These are phyloP conservation scores for Botrytis galanthina DNA, from an alignment of 2,329 filamentous ascomycete species.

Conservation along the genomic window DNA sequence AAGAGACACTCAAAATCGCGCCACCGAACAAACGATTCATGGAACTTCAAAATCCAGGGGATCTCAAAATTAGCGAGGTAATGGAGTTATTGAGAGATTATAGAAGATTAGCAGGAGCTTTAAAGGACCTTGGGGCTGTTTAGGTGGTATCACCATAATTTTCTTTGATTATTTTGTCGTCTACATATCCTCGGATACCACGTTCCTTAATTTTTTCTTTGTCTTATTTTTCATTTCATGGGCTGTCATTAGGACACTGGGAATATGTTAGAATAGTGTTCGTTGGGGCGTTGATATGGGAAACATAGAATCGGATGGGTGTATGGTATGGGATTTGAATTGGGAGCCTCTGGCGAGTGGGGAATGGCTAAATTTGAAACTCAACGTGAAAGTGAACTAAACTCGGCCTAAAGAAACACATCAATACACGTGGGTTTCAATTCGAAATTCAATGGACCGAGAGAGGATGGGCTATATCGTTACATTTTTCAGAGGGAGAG, in stretches of 20 bases:
- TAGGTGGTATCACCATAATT: slow-evolving; percentile 21
- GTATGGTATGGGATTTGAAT: slow-evolving; percentile 6
- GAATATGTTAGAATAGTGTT: not conserved
- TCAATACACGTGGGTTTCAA: not conserved
- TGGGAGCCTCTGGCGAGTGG: not conserved
- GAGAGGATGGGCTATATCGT: not conserved
- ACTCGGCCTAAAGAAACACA: not conserved
- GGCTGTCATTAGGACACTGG: not conserved
- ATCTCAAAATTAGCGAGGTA: slow-evolving; percentile 72
- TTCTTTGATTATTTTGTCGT: slow-evolving; percentile 7
- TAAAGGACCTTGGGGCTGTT: slow-evolving; percentile 63
- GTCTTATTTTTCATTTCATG: not conserved
- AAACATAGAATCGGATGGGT: slow-evolving; percentile 17
- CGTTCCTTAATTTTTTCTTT: not conserved
- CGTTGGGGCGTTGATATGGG: not conserved
- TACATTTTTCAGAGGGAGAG: not conserved
- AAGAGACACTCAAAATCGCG: slow-evolving; percentile 54
- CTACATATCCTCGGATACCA: not conserved
- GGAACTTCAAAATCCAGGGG: slow-evolving; percentile 66
- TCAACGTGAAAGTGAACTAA: not conserved
- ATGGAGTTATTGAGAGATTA: slow-evolving; percentile 72
- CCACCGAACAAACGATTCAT: slow-evolving; percentile 73
- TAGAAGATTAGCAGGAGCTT: slow-evolving; percentile 62
- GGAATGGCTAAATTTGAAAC: not conserved
- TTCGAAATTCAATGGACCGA: not conserved